These are phyloP conservation scores for Pythium monospermum DNA, from an alignment of 352 stramenopile genomes.

Conservation along the genomic window DNA sequence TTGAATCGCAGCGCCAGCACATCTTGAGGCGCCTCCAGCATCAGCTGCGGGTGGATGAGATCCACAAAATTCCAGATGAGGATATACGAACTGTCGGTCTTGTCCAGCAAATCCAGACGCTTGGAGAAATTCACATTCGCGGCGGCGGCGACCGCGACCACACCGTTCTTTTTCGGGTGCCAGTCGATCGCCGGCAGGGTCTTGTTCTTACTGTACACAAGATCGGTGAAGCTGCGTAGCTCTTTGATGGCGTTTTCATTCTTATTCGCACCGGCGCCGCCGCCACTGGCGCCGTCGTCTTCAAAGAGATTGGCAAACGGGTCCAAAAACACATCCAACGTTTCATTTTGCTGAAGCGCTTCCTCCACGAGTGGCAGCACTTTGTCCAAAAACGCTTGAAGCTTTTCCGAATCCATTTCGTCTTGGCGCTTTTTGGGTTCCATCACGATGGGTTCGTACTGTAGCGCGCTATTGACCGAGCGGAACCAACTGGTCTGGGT, in stretches of 20 bases:
- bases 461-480: slow-evolving; percentile 72
- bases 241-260: slow-evolving; percentile 90
- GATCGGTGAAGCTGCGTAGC: slow-evolving; percentile 90
- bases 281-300: slow-evolving; percentile 37
- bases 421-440: slow-evolving; percentile 24
- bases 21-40: slow-evolving; percentile 90
- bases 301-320: slow-evolving; percentile 68
- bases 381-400: slow-evolving; percentile 61
- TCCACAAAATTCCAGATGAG: slow-evolving; percentile 94
- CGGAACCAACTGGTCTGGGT: slow-evolving; percentile 85
- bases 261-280: slow-evolving; percentile 50
- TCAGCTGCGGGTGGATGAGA: slow-evolving; percentile 91
- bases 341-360: slow-evolving; percentile 82
- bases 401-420: slow-evolving; percentile 65
- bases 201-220: slow-evolving; percentile 94
- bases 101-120: slow-evolving; percentile 69
- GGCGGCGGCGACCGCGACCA: slow-evolving; percentile 83
- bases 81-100: slow-evolving; percentile 85
- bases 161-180: slow-evolving; percentile 85
- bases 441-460: slow-evolving; percentile 76
- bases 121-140: slow-evolving; percentile 86
- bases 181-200: slow-evolving; percentile 86
- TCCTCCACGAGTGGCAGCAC: slow-evolving; percentile 69
- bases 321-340: slow-evolving; percentile 80
- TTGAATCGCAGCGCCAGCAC: slow-evolving; percentile 89